Base-by-base conservation (phyloP, 2,329 filamentous ascomycete species). In the Calonectria honghensis region DNA sequence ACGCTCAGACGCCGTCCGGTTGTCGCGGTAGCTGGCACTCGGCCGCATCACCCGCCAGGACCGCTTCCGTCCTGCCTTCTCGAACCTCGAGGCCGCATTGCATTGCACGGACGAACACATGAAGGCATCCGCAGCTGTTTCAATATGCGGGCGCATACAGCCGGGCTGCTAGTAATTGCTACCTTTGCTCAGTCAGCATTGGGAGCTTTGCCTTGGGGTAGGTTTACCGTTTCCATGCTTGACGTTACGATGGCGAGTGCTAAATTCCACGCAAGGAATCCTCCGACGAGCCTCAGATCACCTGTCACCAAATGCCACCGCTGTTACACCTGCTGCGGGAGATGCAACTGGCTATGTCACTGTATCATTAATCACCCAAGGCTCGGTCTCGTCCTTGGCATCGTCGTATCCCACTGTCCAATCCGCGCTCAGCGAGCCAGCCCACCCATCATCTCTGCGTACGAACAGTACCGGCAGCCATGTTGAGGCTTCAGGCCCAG, bases 131-230 rank as follows among this genome's bases (percentile, higher is more conserved):
- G 35, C 61, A 16, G 48, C 70, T 50, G 41, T 52, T 67, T 63
- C 72, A 78, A 74, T 68, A 81, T 81, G 79, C 74, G 63, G 69
- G 54, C 59, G 72, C 79, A 77, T 67, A 52, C 39, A 27, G 68
- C 73, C 63, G 76, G 65, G 68, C 74, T 80, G 61, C 70, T 81
- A 71, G 70, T 70, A 29, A 35, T 69, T 67, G 73, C 76, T 70
- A 74, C 76, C n/a, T 72, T 77, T 37, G 71, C 70, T 52, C 73
- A 68, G 18, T 74, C 76, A 16, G 70, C 63, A 54, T 71, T 64
- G 31, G 75, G 75, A 41, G 75, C 74, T 73, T 74, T 65, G 73
- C 70, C 72, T 57, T 76, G 73, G 73, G 68, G 75, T 73, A 63
- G 4, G 72, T 68, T 74, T 39, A 10, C 9, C 7, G 14, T 32